Percentiles rank a stretch among this genome's conserved stretches.
These are phyloP conservation scores for Xylaria sp. DNA, from an alignment of 2,329 filamentous ascomycete genomes.

Conservation along the genomic window DNA sequence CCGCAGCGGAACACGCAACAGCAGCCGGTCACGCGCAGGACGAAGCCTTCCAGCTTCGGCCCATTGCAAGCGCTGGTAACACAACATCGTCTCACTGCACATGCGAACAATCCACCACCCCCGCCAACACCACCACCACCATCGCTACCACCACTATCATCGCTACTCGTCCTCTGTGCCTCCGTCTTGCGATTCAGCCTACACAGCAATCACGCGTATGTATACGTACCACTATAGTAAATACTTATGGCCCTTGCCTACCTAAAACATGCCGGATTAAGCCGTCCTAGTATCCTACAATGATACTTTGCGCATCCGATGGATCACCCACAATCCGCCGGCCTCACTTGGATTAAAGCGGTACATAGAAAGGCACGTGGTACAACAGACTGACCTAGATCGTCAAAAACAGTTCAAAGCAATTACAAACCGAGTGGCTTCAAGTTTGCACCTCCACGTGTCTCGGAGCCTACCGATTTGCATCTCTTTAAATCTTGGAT, in stretches of 20 bases:
- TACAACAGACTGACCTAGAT: conserved; percentile 11
- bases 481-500: not conserved
- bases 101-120: conserved; percentile 26
- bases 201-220: too few species aligned
- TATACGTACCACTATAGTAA: not conserved
- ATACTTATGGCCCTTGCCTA: conserved; percentile 19
- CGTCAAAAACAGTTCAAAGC: not conserved
- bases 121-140: too few species aligned
- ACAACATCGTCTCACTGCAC: conserved; percentile 23
- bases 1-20: conserved; percentile 30
- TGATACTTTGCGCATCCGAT: conserved; percentile 15
- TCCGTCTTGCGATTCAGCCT: not conserved
- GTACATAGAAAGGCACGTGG: conserved; percentile 16
- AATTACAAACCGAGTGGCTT: not conserved
- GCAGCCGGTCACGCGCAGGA: conserved; percentile 26
- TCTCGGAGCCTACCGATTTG: not conserved
- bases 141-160: not conserved
- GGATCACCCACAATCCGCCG: conserved; percentile 27
- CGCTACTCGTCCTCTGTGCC: not conserved
- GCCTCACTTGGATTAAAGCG: conserved; percentile 11
- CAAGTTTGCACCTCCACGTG: conserved; percentile 10
- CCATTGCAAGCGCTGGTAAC: conserved; percentile 19
- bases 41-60: not conserved
- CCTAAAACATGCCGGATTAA: conserved; percentile 25
- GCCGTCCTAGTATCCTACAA: conserved; percentile 19